These are phyloP conservation scores for Anacardium occidentale DNA, from an alignment of 345 rosid species.

Conservation along the genomic window DNA sequence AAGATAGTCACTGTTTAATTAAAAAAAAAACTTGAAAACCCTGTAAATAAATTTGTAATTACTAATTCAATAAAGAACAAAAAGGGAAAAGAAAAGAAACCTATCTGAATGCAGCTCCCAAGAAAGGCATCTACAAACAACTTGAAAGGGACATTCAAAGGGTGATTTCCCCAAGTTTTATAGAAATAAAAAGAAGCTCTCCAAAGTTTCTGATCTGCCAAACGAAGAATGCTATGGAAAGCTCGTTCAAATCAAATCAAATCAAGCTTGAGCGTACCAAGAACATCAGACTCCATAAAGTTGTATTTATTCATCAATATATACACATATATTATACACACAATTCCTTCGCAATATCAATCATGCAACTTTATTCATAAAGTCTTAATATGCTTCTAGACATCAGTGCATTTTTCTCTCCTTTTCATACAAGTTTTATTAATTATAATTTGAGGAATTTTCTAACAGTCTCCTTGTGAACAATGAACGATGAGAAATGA, in stretches of 20 bases:
- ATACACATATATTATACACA: too few relatives aligned
- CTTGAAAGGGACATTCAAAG: constrained; percentile 20
- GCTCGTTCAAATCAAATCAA: constrained; percentile 13
- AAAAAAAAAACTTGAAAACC: not conserved
- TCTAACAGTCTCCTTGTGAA: too few relatives aligned
- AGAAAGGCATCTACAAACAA: constrained; percentile 17
- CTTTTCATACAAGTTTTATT: not conserved
- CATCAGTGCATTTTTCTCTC: not conserved
- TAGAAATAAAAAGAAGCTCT: constrained; percentile 24
- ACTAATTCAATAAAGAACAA: constrained; percentile 2
- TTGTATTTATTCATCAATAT: not conserved
- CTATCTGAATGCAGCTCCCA: constrained; percentile 20
- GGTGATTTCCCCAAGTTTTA: constrained; percentile 24
- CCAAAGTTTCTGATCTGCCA: not conserved
- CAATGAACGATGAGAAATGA: not conserved
- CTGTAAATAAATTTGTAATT: not conserved
- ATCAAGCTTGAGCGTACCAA: constrained; percentile 13
- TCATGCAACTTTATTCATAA: not conserved
- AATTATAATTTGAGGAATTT: not conserved
- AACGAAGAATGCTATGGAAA: constrained; percentile 1
- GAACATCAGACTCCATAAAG: constrained; percentile 1
- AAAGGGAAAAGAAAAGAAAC: constrained; percentile 11
- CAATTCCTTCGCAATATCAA: not conserved
- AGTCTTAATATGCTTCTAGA: not conserved
- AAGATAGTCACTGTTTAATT: too few relatives aligned